Evolutionary conservation across 352 stramenopile genomes (phyloP), one percentile per base, ranked within the genome.

Genomic region (Pseudoperonospora humuli): DNA sequence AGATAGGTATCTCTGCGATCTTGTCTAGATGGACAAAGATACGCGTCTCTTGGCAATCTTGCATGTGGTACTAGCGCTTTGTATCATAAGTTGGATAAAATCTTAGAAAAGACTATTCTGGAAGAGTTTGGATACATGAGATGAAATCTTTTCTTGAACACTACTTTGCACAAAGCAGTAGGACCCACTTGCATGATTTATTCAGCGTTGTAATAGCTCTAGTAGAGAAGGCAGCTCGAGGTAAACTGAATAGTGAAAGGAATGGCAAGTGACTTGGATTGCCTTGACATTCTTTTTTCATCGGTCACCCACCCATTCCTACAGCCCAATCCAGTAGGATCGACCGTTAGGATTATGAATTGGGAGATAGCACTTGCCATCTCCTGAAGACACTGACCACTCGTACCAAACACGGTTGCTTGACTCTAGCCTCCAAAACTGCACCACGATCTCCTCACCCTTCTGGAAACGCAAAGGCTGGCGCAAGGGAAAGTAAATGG

Each of bases 321-420:
- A 97, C 32, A 98, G 67, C 4, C 89, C 88, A 54, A 98, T 98
- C 74, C 88, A 89, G 57, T 97, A 97, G 0, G 83, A 97, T 36
- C 92, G 69, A 14, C 96, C 96, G 52, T 97, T 97, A 5, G 93
- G 84, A 63, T 99, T 99, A 54, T 99, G 96, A 44, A 99, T 86
- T 0, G 85, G 75, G 11, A 82, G 79, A 13, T 72, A 54, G 36
- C 38, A 40, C 38, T 61, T 69, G 23, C 45, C 66, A 18, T 64
- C 52, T 25, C 58, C 60, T 11, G 72, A 69, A 18, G 70, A 77
- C 10, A 96, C 61, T 23, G 86, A 76, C 96, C 96, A 99, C 78
- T 99, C 96, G 62, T 99, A 99, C 96, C 96, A 99, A 17, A 99
- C 95, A 53, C 93, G 84, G 36, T 72, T 77, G 37, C 73, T 70